Base-by-base conservation (phyloP, 257 asterid genomes). In the Plantago ovata region DNA sequence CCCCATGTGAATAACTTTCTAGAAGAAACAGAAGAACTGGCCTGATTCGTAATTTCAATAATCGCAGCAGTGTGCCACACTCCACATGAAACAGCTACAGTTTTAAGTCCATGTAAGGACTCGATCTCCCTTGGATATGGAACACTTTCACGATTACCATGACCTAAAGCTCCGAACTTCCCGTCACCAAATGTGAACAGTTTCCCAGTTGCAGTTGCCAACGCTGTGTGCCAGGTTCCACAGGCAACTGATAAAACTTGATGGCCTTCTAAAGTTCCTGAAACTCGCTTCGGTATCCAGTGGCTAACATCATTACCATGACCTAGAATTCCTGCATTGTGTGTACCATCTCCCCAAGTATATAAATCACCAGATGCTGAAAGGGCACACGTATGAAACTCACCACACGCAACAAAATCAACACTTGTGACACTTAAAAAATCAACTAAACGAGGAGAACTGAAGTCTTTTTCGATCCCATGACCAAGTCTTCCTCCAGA, bases 341-440 rank as follows among this genome's bases (percentile, higher is more conserved):
- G 94, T 56, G 70, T 43, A 18, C 98, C 98, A 56, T 89, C 96
- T n/a, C 98, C 98, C 98, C 98, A 93, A 9, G 91, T 79, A 71
- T 84, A 88, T 48, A 93, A 61, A 67, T 93, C 98, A 1, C 97
- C 98, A 3, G 92, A 69, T n/a, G 85, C 46, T 12, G 94, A 82
- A 28, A 93, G 39, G 23, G 95, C 91, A 65, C 98, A 89, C 0
- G 96, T 83, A 51, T 93, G 98, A 71, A 80, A 80, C 72, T 93
- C 95, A 0, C 97, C 98, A 68, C 97, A 93, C 0, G 96, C 78
- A 53, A 84, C 86, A 52, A 53, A 82, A 18, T 88, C 98, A 4
- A 89, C 62, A 54, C 80, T 88, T 16, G 89, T 83, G 61, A 92
- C 79, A 21, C 95, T 79, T 69, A 92, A 69, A 56, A 72, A 84